Evolutionary conservation across 257 asterid genomes (phyloP).

Genomic region (Solanum verrucosum): DNA sequence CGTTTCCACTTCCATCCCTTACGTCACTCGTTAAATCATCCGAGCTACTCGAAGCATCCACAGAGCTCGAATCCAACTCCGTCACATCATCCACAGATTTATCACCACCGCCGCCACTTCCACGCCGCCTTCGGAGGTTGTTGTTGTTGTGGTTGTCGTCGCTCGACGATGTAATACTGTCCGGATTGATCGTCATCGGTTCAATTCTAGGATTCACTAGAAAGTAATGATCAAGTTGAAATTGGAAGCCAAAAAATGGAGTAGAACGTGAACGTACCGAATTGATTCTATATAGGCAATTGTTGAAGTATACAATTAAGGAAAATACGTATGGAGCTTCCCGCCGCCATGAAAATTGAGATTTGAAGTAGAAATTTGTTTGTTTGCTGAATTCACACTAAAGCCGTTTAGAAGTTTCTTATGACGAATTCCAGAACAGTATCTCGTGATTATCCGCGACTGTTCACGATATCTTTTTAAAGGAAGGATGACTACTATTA

Average conservation of each 20-base stretch:
- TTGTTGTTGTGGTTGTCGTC: conserved; percentile 7
- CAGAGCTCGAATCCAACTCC: conserved; percentile 8
- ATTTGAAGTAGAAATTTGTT: background rate
- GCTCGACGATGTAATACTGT: conserved; percentile 19
- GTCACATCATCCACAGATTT: background rate
- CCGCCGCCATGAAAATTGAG: background rate
- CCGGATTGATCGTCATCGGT: conserved; percentile 22
- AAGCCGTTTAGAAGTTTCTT: background rate
- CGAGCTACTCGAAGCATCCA: background rate
- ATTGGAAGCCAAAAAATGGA: background rate
- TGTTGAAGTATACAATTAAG: background rate
- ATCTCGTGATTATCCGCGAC: background rate
- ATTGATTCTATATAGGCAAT: background rate
- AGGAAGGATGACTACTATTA: too few species aligned
- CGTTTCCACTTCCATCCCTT: background rate
- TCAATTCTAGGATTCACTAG: background rate
- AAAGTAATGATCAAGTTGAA: background rate
- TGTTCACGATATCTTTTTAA: background rate
- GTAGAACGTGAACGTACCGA: background rate
- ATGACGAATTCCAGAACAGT: background rate
- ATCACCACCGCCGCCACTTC: background rate
- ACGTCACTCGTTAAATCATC: conserved; percentile 1
- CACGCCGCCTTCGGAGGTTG: conserved; percentile 39
- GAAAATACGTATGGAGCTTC: background rate
- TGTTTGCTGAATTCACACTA: background rate